These are phyloP conservation scores for Lodderomyces margitis DNA, from an alignment of 1,139 yeast species.

Conservation along the genomic window DNA sequence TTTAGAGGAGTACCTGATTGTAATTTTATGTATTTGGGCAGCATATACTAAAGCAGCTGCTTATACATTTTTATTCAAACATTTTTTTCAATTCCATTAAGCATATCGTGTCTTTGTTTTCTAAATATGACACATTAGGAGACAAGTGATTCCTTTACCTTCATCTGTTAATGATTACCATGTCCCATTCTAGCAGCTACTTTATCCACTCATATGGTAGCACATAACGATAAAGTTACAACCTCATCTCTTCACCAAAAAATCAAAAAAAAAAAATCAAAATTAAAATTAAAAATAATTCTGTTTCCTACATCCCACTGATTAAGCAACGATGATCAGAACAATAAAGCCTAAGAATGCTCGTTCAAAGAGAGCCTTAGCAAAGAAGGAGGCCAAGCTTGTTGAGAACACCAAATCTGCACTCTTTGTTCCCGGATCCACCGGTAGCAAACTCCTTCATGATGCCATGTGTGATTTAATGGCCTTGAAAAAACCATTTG, in stretches of 20 bases:
- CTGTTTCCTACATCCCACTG: neutral
- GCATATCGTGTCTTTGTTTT: no score
- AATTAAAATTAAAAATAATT: neutral
- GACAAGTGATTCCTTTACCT: neutral
- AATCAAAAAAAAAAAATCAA: neutral
- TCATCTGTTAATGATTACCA: neutral
- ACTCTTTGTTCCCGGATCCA: slow-evolving; percentile 85
- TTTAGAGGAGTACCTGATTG: no score
- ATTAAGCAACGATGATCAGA: slow-evolving; percentile 51
- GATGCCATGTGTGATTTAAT: slow-evolving; percentile 88
- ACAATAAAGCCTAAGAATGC: slow-evolving; percentile 85
- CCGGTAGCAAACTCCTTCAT: slow-evolving; percentile 75
- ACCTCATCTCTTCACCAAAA: slow-evolving; percentile 1
- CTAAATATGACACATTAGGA: no score
- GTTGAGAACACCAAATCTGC: slow-evolving; percentile 91
- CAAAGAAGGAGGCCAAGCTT: slow-evolving; percentile 82
- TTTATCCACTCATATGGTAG: neutral
- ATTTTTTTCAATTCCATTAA: no score
- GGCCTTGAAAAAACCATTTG: slow-evolving; percentile 89
- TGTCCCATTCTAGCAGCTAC: neutral
- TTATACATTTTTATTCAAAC: no score
- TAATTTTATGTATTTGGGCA: no score
- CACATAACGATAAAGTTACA: neutral
- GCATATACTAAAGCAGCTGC: no score
- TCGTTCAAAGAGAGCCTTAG: slow-evolving; percentile 92